Percentiles rank a stretch among this genome's conserved stretches.
These are phyloP conservation scores for Cyclotella cryptica DNA, from an alignment of 108 stramenopile species.

Conservation along the genomic window DNA sequence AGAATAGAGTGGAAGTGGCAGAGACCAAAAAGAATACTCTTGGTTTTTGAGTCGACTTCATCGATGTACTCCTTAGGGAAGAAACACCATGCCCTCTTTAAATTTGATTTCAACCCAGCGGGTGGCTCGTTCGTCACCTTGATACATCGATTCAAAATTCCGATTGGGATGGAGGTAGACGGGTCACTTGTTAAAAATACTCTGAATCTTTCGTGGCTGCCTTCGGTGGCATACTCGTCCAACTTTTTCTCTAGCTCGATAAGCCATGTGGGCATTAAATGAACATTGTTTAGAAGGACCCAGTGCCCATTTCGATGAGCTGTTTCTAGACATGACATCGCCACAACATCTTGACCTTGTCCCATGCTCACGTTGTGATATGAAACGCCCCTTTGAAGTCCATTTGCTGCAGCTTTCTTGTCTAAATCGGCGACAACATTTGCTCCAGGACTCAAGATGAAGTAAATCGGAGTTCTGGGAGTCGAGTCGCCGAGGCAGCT, in stretches of 20 bases:
- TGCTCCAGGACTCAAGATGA: conserved; percentile 91
- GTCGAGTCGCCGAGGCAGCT: conserved; percentile 78
- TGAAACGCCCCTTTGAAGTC: conserved; percentile 79
- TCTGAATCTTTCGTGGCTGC: conserved; percentile 87
- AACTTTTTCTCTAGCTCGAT: conserved; percentile 90
- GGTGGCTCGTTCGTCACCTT: conserved; percentile 95
- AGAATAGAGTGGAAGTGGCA: conserved; percentile 94
- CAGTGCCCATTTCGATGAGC: conserved; percentile 93
- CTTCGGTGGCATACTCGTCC: conserved; percentile 84
- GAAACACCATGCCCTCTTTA: conserved; percentile 92
- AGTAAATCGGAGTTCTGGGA: conserved; percentile 90
- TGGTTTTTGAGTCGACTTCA: conserved; percentile 88
- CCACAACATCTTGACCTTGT: conserved; percentile 91
- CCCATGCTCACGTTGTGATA: conserved; percentile 96
- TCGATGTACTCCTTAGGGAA: conserved; percentile 87
- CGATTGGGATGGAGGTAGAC: conserved; percentile 85
- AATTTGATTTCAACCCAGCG: conserved; percentile 91
- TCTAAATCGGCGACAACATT: conserved; percentile 93
- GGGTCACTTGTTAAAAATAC: conserved; percentile 90
- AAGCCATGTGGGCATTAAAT: conserved; percentile 92
- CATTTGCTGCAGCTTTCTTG: conserved; percentile 80
- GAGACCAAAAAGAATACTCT: conserved; percentile 89
- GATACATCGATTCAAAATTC: conserved; percentile 91
- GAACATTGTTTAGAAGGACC: conserved; percentile 94
- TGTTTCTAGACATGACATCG: conserved; percentile 87